Evolutionary conservation across 179 eudicot species (phyloP).

Genomic region (Drosera spatulata): DNA sequence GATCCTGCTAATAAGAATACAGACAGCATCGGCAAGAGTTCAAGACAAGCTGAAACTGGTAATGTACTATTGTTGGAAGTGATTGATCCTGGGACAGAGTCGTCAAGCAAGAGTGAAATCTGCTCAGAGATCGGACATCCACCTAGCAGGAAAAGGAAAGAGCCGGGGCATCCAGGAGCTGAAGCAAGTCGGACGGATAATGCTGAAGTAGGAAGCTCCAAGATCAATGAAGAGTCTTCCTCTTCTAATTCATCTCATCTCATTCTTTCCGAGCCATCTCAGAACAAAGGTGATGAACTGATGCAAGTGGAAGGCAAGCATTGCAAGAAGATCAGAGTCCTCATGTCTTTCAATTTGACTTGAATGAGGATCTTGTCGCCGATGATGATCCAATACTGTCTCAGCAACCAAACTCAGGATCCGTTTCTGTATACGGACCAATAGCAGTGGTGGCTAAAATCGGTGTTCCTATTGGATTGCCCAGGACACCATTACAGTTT

Average conservation of each 20-base stretch:
- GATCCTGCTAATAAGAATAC: constrained; percentile 8
- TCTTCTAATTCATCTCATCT: constrained; percentile 27
- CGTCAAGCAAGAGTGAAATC: constrained; percentile 22
- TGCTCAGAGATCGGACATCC: constrained; percentile 19
- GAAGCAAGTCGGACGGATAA: constrained; percentile 4
- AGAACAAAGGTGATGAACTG: constrained; percentile 7
- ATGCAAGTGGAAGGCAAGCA: constrained; percentile 1
- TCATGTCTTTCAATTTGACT: constrained; percentile 24
- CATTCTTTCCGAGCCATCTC: constrained; percentile 7
- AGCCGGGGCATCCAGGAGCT: neutral
- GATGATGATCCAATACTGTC: constrained; percentile 6
- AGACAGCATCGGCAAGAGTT: constrained; percentile 6
- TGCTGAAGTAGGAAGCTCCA: neutral
- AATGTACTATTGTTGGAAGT: constrained; percentile 20
- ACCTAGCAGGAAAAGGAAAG: constrained; percentile 7
- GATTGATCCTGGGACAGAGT: constrained; percentile 1
- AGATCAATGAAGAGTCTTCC: constrained; percentile 30
- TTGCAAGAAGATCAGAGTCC: constrained; percentile 1
- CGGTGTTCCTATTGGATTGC: constrained; percentile 37
- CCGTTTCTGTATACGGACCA: constrained; percentile 11
- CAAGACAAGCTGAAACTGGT: constrained; percentile 14
- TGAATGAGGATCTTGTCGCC: constrained; percentile 28
- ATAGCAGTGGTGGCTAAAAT: constrained; percentile 46
- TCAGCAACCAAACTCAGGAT: neutral
- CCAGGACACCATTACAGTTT: constrained; percentile 37